Evolutionary conservation across 163 green algal genomes (phyloP), one percentile per base, ranked within the genome.

Genomic region (Scenedesmus sp.): DNA sequence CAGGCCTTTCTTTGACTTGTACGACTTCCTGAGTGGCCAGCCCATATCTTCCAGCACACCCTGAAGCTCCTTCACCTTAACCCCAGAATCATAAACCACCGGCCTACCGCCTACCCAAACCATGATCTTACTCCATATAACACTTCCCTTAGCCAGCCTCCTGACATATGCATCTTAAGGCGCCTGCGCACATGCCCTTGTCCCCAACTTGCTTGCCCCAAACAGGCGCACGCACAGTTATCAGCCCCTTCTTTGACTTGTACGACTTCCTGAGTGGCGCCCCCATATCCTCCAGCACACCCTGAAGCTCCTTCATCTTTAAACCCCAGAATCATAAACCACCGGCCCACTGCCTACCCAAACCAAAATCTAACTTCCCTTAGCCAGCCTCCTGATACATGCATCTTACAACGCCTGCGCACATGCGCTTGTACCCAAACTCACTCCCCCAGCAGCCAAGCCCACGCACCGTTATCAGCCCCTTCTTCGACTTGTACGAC

Each of bases 11-110:
- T 79, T 79, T 13, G 70, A 79, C 70, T 79, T 79, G 70, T 23
- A 23, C 15, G 23, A 52, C 70, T 79, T 79, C 1, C 52, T 79
- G 70, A 23, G 66, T 26, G 66, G 70, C 23, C 70, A 79, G 70
- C 70, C 70, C 46, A 23, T 23, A 79, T 23, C 70, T 4, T 79
- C 70, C 70, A 79, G 20, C 70, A 79, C 23, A 16, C 23, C 70
- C 70, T 79, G 70, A 23, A 79, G 23, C 70, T 79, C 70, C 70
- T 79, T 79, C 70, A 79, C 70, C 23, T 79, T 79, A 46, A 46
- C 34, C 34, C 34, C 34, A 46, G 34, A 46, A 46, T 46, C 34
- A 46, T 46, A 46, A 46, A 46, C 34, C 34, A 46, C 34, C 34
- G 34, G 34, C 34, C 34, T 46, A 46, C 34, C 34, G 34, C 34